phyloP scores from a whole-genome alignment of 768 basidiomycete species.

The Paxillus involutus region DNA sequence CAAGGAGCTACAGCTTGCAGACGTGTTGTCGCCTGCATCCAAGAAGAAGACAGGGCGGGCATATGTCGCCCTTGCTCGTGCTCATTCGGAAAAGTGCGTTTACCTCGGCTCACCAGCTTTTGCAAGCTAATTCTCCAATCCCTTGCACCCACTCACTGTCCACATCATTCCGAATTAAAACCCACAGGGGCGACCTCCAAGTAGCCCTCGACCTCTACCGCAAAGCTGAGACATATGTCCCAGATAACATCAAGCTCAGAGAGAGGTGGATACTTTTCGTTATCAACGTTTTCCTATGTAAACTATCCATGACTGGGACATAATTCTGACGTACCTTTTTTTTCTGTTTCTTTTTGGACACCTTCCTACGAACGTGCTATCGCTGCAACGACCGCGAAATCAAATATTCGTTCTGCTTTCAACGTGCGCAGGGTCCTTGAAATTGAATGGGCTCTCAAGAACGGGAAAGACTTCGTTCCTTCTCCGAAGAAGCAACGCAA shows the following conservation, averaged over 20 bases:
- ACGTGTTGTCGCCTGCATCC: constrained; percentile 67
- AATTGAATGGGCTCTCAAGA: constrained; percentile 75
- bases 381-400: not conserved
- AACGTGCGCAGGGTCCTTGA: constrained; percentile 64
- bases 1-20: constrained; percentile 59
- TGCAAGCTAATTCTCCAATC: not conserved
- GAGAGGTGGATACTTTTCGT: constrained; percentile 84
- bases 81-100: constrained; percentile 76
- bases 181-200: constrained; percentile 69
- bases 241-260: constrained; percentile 83
- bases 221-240: constrained; percentile 79
- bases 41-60: constrained; percentile 82
- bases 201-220: constrained; percentile 80
- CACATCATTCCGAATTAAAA: not conserved
- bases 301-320: constrained; percentile 40
- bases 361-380: not conserved
- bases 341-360: constrained; percentile 25
- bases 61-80: constrained; percentile 80
- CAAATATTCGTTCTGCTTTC: constrained; percentile 5
- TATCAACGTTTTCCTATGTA: constrained; percentile 62
- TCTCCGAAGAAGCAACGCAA: constrained; percentile 45
- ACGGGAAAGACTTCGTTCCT: constrained; percentile 59
- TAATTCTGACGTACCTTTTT: constrained; percentile 42
- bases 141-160: too few relatives aligned
- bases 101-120: not conserved